These are phyloP conservation scores for Spergularia azorica DNA, from an alignment of 179 eudicot species.

Conservation along the genomic window DNA sequence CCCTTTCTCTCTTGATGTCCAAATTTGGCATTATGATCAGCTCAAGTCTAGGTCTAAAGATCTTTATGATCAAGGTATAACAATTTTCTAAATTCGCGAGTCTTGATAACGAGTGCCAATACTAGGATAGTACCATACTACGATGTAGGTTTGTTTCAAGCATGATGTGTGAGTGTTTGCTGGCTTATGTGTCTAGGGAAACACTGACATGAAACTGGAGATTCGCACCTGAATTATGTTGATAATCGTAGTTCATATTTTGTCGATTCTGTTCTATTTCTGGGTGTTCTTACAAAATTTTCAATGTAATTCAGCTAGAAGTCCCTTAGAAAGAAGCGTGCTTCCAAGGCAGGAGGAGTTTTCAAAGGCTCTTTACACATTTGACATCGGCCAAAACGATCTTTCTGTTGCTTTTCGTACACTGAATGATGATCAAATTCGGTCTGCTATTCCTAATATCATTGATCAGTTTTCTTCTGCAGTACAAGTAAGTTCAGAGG, in stretches of 20 bases:
- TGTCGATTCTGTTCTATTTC: background rate
- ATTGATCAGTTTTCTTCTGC: slow-evolving; percentile 57
- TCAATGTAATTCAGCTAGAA: slow-evolving; percentile 33
- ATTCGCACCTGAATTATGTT: too few species aligned
- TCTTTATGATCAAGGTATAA: slow-evolving; percentile 52
- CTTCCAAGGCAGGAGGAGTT: slow-evolving; percentile 58
- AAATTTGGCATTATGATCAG: slow-evolving; percentile 60
- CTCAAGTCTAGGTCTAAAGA: slow-evolving; percentile 53
- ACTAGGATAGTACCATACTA: too few species aligned
- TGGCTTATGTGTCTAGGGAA: background rate
- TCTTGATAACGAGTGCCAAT: background rate
- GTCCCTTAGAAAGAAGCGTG: slow-evolving; percentile 34
- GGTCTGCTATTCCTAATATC: slow-evolving; percentile 47
- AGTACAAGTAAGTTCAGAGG: slow-evolving; percentile 48
- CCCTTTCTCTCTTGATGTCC: slow-evolving; percentile 78
- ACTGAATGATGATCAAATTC: slow-evolving; percentile 43
- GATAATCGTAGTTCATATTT: too few species aligned
- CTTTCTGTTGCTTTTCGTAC: slow-evolving; percentile 53
- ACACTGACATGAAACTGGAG: too few species aligned
- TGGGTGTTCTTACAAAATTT: background rate
- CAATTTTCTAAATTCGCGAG: background rate
- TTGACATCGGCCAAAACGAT: slow-evolving; percentile 77
- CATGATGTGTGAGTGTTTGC: background rate
- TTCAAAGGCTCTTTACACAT: slow-evolving; percentile 65
- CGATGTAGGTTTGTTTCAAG: background rate